Percentiles rank a stretch among this genome's conserved stretches.
These are phyloP conservation scores for Aspergillus sparsus DNA, from an alignment of 495 filamentous ascomycete genomes.

Conservation along the genomic window DNA sequence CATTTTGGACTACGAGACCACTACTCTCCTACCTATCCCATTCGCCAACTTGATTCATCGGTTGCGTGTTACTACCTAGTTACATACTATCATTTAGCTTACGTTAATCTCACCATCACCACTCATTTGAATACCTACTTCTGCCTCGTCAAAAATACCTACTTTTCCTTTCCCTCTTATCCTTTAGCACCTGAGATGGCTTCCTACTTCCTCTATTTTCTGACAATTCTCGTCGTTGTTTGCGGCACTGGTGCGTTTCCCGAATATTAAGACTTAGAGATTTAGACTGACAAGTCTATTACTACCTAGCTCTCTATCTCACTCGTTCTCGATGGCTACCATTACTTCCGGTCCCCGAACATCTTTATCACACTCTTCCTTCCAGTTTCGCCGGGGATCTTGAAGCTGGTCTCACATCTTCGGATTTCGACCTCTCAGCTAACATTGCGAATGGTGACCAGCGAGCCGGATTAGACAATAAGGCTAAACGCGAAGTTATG, in stretches of 20 bases:
- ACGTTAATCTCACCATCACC: not conserved
- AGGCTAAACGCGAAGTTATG: slow-evolving; percentile 75
- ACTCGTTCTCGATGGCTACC: slow-evolving; percentile 77
- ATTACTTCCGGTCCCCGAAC: slow-evolving; percentile 57
- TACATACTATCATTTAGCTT: slow-evolving; percentile 3
- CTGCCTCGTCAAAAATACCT: slow-evolving; percentile 4
- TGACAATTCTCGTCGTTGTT: slow-evolving; percentile 64
- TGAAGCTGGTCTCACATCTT: slow-evolving; percentile 79
- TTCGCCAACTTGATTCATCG: too few relatives aligned
- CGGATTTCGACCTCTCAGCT: slow-evolving; percentile 73
- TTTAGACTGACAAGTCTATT: slow-evolving; percentile 8
- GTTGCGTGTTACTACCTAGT: too few relatives aligned
- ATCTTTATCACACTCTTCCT: slow-evolving; percentile 73
- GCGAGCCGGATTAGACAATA: slow-evolving; percentile 76
- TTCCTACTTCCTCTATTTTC: slow-evolving; percentile 74
- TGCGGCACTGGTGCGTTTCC: slow-evolving; percentile 56
- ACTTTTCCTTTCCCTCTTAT: not conserved
- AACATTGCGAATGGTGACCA: slow-evolving; percentile 79
- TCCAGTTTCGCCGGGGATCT: slow-evolving; percentile 74
- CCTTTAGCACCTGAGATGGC: slow-evolving; percentile 49
- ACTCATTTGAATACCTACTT: slow-evolving; percentile 5
- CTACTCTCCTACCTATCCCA: too few relatives aligned
- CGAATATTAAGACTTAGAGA: not conserved
- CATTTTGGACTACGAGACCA: too few relatives aligned
- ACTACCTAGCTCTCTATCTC: slow-evolving; percentile 65